Evolutionary conservation across 139 green algal genomes (phyloP).

Genomic region (Spirogloea muscicola): DNA sequence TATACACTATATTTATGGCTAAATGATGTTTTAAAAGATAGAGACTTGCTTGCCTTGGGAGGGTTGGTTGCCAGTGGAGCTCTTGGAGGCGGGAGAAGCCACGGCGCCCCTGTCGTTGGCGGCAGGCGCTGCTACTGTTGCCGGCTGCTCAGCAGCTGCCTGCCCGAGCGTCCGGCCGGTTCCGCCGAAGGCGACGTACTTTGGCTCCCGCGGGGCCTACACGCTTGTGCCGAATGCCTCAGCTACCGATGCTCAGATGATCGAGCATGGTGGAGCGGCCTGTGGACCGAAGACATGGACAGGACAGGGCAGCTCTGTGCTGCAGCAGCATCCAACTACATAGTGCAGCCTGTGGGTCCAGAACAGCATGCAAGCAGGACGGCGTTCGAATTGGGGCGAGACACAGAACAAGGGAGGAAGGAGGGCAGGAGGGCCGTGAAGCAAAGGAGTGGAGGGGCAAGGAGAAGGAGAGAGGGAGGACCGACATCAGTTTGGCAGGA

Average conservation of each 20-base stretch:
- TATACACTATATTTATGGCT: not conserved
- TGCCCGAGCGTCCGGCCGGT: conserved; percentile 43
- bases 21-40: not conserved
- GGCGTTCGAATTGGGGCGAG: no score
- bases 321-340: no score
- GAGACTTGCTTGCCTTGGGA: not conserved
- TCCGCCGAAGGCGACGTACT: conserved; percentile 53
- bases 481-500: no score
- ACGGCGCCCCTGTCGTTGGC: not conserved
- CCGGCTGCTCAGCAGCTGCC: not conserved
- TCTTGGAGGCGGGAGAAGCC: not conserved
- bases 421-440: no score
- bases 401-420: no score
- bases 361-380: no score
- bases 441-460: no score
- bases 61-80: conserved; percentile 1
- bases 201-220: conserved; percentile 47
- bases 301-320: not conserved
- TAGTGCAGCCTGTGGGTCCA: no score
- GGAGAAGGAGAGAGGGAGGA: no score
- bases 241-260: not conserved
- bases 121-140: not conserved
- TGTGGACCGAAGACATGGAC: not conserved
- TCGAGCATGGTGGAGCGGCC: not conserved
- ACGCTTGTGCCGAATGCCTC: no score